Evolutionary conservation across 2,329 filamentous ascomycete genomes (phyloP), one percentile per base, ranked within the genome.

Genomic region (Neonectria neomacrospora): DNA sequence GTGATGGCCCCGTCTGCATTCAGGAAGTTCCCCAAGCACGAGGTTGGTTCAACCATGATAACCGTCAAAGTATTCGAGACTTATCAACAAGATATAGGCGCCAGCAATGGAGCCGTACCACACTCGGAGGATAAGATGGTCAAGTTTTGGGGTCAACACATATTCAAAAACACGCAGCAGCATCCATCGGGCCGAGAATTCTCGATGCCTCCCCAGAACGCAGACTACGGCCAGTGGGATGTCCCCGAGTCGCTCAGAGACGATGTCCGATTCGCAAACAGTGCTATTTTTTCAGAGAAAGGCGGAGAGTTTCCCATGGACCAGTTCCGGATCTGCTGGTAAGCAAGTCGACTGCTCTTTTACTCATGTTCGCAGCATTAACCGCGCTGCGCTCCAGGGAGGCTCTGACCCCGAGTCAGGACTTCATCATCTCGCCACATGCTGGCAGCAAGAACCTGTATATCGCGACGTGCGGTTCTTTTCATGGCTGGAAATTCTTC

Each of bases 401-500:
- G 28, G 47, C 47, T 8, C 10, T 50, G 16, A 50, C 47, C 2
- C 47, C 47, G 9, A 50, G 47, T 6, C 26, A 50, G 10, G 47
- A 50, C 28, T 50, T 50, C 26, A 50, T 50, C n/a, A 50, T 50
- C 28, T 50, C 47, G 11, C 47, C 47, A 20, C 47, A 50, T 20
- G 10, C 47, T 6, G 47, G 26, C n/a, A 50, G 47, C n/a, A 50
- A 34, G n/a, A 50, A 50, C 9, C 26, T 50, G 16, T 50, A 50
- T 5, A 50, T 50, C 5, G 47, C 47, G 2, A 50, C 47, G 12
- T 34, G 47, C 16, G 47, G 47, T 14, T 50, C 47, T 12, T 50
- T 50, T 14, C 47, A 50, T n/a, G 47, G 47, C 47, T 50, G 28
- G 28, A 50, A 50, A n/a, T 34, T 50, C 47, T 50, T 50, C 28